Conservation (phyloP, 2,329 filamentous ascomycete species). For the Botrytis porri region DNA sequence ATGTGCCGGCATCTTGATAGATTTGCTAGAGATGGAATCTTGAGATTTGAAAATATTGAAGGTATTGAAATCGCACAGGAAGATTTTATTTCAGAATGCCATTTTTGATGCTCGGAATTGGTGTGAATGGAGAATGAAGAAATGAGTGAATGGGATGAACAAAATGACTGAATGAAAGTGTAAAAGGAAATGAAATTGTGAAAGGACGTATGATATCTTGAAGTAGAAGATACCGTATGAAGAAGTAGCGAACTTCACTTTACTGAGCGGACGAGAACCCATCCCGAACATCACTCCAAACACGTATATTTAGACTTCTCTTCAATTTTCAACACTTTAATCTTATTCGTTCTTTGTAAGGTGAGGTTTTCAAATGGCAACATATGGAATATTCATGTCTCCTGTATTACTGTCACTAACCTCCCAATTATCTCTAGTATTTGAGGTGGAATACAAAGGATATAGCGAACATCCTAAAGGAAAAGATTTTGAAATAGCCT, state of each 20-base stretch:
- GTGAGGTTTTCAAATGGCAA: background rate
- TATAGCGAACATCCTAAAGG: background rate
- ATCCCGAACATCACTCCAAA: background rate
- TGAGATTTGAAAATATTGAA: background rate
- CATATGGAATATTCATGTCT: background rate
- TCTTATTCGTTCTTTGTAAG: background rate
- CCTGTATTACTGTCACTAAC: background rate
- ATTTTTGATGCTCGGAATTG: background rate
- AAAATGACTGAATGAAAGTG: background rate
- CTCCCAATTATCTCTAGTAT: background rate
- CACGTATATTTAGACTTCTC: background rate
- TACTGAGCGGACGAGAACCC: background rate
- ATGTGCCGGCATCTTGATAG: slow-evolving; percentile 32
- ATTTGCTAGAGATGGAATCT: background rate
- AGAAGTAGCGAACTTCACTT: slow-evolving; percentile 7
- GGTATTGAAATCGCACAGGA: background rate
- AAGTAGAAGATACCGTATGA: background rate
- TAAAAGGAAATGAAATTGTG: background rate
- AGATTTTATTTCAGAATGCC: background rate
- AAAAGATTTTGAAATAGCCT: background rate
- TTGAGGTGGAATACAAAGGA: background rate
- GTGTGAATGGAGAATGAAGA: background rate
- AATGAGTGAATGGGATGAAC: background rate
- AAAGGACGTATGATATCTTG: background rate
- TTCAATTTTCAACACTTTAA: background rate